Conservation (phyloP, 352 stramenopile genomes). For the Stephanocyclus meneghinianus region DNA sequence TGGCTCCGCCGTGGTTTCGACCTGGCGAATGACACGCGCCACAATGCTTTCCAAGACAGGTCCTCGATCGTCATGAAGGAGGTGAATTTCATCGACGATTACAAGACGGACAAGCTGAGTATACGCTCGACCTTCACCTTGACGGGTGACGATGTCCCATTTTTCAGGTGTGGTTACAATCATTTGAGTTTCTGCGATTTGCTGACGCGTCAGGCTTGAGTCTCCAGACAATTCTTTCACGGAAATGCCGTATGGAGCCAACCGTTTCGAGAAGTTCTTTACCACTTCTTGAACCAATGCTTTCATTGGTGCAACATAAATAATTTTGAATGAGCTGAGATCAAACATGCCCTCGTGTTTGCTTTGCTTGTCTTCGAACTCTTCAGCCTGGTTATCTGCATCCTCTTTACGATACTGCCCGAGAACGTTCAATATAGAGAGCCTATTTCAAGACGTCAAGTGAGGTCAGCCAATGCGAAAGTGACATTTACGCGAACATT, state of each 20-base stretch:
- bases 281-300: constrained; percentile 99
- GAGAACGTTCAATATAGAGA: constrained; percentile 98
- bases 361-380: constrained; percentile 75
- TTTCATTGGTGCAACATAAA: constrained; percentile 99
- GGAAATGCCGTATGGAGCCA: constrained; percentile 92
- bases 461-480: constrained; percentile 15
- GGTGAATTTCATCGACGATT: constrained; percentile 99
- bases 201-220: constrained; percentile 94
- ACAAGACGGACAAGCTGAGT: constrained; percentile 97
- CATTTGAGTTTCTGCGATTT: constrained; percentile 98
- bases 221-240: constrained; percentile 98
- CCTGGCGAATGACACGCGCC: constrained; percentile 94
- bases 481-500: not conserved
- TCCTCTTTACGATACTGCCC: constrained; percentile 87
- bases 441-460: constrained; percentile 35
- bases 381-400: constrained; percentile 60
- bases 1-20: constrained; percentile 96
- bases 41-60: constrained; percentile 98
- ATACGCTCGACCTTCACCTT: constrained; percentile 96
- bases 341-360: constrained; percentile 85
- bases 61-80: constrained; percentile 97
- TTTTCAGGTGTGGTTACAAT: constrained; percentile 99
- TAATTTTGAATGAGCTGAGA: constrained; percentile 97
- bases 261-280: constrained; percentile 92
- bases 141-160: constrained; percentile 99